Evolutionary conservation across 2,329 filamentous ascomycete genomes (phyloP).

Genomic region (Talaromyces sp.): DNA sequence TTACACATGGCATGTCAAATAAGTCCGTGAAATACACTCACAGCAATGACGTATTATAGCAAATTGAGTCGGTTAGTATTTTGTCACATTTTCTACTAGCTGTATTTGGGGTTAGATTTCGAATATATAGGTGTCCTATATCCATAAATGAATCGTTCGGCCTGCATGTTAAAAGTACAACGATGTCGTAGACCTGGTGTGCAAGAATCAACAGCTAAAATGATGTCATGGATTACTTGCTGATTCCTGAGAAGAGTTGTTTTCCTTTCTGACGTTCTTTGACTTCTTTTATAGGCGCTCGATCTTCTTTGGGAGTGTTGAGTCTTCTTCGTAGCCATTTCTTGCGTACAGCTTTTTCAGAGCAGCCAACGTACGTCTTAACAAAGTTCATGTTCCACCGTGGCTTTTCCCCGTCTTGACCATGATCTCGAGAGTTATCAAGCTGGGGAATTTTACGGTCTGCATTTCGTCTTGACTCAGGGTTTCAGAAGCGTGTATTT

Average conservation of each 20-base stretch:
- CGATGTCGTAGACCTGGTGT: too few species aligned
- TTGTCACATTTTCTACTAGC: neutral
- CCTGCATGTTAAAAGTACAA: too few species aligned
- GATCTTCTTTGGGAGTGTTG: neutral
- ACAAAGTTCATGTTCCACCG: neutral
- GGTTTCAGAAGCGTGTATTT: conserved; percentile 4
- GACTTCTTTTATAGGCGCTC: neutral
- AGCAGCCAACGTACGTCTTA: neutral
- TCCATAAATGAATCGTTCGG: too few species aligned
- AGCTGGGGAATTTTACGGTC: neutral
- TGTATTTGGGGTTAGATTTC: too few species aligned
- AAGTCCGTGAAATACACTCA: too few species aligned
- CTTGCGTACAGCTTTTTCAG: neutral
- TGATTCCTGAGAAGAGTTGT: neutral
- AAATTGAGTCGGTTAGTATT: neutral
- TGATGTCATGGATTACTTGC: too few species aligned
- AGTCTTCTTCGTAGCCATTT: neutral
- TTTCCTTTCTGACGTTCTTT: neutral
- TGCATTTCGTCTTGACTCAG: neutral
- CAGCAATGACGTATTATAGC: neutral
- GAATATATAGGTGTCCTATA: too few species aligned
- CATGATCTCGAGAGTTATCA: neutral
- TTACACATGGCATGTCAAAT: too few species aligned
- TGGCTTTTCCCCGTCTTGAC: neutral
- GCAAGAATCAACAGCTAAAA: too few species aligned